Conservation (phyloP, 352 stramenopile species). For the Globisporangium spinosum region DNA sequence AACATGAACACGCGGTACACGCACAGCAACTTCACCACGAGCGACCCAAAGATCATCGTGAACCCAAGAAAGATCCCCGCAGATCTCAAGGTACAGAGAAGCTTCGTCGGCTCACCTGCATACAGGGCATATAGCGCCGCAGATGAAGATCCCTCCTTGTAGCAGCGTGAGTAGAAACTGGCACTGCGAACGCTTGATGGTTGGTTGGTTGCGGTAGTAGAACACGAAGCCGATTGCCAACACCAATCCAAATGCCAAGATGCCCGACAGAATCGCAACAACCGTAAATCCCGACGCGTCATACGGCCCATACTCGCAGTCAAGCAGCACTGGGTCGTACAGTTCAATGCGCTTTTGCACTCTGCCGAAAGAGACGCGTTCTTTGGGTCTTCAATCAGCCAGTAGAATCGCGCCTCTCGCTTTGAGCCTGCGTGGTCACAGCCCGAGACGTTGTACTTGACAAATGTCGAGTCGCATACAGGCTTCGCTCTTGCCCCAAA, state of each 20-base stretch:
- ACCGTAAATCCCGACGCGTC: slow-evolving; percentile 19
- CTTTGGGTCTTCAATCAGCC: slow-evolving; percentile 24
- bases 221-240: slow-evolving; percentile 30
- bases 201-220: slow-evolving; percentile 30
- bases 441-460: slow-evolving; percentile 37
- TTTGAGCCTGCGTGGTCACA: slow-evolving; percentile 24
- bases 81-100: slow-evolving; percentile 34
- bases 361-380: slow-evolving; percentile 33
- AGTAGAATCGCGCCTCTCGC: slow-evolving; percentile 28
- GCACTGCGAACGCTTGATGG: slow-evolving; percentile 69
- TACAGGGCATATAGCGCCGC: slow-evolving; percentile 31
- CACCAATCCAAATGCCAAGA: slow-evolving; percentile 27
- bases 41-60: slow-evolving; percentile 48
- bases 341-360: slow-evolving; percentile 27
- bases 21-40: slow-evolving; percentile 49
- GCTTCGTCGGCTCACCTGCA: slow-evolving; percentile 33
- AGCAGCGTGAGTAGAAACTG: slow-evolving; percentile 57
- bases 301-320: slow-evolving; percentile 43
- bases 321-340: slow-evolving; percentile 24
- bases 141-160: slow-evolving; percentile 48
- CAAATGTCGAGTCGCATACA: slow-evolving; percentile 32
- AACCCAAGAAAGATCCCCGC: slow-evolving; percentile 34
- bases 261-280: slow-evolving; percentile 18
- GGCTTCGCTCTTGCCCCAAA: slow-evolving; percentile 28
- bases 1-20: slow-evolving; percentile 50